These are phyloP conservation scores for Paracorniculantispora psalliotae DNA, from an alignment of 2,329 filamentous ascomycete genomes.

Conservation along the genomic window DNA sequence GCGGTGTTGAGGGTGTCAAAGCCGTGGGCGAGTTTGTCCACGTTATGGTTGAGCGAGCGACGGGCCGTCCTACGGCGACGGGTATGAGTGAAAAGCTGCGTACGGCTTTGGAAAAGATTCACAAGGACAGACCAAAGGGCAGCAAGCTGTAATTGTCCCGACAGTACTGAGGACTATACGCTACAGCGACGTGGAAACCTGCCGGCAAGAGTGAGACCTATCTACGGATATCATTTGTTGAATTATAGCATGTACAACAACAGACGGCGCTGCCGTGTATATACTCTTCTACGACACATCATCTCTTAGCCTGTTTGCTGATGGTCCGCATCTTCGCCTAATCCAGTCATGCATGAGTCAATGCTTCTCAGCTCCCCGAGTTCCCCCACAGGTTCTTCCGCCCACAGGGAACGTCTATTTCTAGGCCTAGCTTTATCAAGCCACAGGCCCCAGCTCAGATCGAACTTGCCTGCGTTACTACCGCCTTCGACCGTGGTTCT, in stretches of 20 bases:
- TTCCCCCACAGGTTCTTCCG: background rate
- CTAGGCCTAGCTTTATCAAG: too few relatives aligned
- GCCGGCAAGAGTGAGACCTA: too few relatives aligned
- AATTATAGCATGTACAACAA: background rate
- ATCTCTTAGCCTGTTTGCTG: background rate
- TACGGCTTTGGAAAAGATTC: slow-evolving; percentile 52
- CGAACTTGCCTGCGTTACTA: too few relatives aligned
- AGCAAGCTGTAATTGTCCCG: slow-evolving; percentile 15
- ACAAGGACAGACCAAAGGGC: background rate
- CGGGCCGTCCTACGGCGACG: slow-evolving; percentile 58
- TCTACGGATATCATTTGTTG: too few relatives aligned
- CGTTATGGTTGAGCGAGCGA: slow-evolving; percentile 77
- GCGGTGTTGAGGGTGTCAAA: slow-evolving; percentile 66
- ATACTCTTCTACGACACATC: background rate
- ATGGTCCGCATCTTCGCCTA: background rate
- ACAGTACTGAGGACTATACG: background rate
- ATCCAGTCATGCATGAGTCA: background rate
- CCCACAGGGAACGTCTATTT: background rate
- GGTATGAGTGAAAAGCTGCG: slow-evolving; percentile 61
- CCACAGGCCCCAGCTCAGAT: too few relatives aligned
- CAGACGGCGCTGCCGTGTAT: background rate
- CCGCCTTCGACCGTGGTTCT: too few relatives aligned
- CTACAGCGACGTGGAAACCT: too few relatives aligned
- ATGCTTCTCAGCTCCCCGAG: background rate
- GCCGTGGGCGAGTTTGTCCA: slow-evolving; percentile 84